Base-by-base conservation (phyloP, 2,329 filamentous ascomycete genomes). In the Cladophialophora psammophila region DNA sequence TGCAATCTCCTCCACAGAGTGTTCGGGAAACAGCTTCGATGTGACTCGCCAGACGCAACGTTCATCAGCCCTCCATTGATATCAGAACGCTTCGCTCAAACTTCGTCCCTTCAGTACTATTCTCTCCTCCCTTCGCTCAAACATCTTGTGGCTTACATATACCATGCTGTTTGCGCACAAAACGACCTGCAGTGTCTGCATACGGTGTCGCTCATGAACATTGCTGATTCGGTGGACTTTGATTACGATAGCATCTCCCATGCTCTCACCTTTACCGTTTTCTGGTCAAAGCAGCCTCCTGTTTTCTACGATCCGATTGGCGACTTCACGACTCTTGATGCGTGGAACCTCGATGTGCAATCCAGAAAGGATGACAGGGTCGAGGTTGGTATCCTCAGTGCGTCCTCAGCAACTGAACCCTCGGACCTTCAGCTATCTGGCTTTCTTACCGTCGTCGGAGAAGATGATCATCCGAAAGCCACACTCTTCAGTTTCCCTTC, bases 401-500 rank as follows among this genome's bases (percentile, higher is more conserved):
- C 85, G 10, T 89, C 93, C 71, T 80, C 82, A 3, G 74, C 78
- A 18, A 72, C 70, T 13, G 88, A 92, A 66, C 81, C 87, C 0
- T 87, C 94, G 76, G 92, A 97, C 71, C 79, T 97, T 12, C 90
- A 90, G 42, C 84, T 97, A 45, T 89, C 90, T 5, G 94, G 94
- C 2, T 86, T 93, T 63, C 81, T 97, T 60, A 90, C 89, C 0
- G 91, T 96, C 2, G 80, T 97, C 0, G 92, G 92, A 26, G 87
- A 94, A 74, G 87, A 93, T 73, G 83, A 84, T 45, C 87, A 88
- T 70, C 88, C 71, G 86, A 91, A 90, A 45, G 86, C 91, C 1
- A 91, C 92, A 0, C 82, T 94, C 54, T 97, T 98, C 81, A 88
- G 91, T 52, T 95, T 96, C 71, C 89, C 92, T 1, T 88, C 92